Conservation (phyloP, 2,329 filamentous ascomycete genomes). For the Sporothrix luriei region DNA sequence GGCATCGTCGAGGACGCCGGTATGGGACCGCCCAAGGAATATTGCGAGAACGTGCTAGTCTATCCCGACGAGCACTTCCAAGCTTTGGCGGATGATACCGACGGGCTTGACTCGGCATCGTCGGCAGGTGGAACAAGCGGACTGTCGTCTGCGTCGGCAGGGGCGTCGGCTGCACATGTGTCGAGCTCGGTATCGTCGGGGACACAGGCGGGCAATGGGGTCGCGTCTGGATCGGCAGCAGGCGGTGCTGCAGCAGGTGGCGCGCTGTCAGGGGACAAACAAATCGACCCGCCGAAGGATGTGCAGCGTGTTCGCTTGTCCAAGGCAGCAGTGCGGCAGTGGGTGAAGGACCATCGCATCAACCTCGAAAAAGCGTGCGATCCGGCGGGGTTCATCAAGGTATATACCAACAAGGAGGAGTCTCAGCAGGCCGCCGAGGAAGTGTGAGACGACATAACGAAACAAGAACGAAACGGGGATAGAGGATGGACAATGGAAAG, state of each 20-base stretch:
- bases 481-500: neutral
- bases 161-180: neutral
- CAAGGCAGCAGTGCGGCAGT: conserved; percentile 63
- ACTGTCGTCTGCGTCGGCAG: conserved; percentile 32
- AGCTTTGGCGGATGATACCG: neutral
- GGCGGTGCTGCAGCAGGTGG: neutral
- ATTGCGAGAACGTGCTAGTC: conserved; percentile 28
- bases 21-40: conserved; percentile 46
- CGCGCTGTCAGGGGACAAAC: neutral
- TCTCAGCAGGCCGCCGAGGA: conserved; percentile 45
- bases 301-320: conserved; percentile 56
- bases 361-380: conserved; percentile 69
- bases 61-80: neutral
- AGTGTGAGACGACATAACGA: conserved; percentile 34
- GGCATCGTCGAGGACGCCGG: conserved; percentile 64
- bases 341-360: conserved; percentile 65
- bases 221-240: neutral
- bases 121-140: conserved; percentile 5
- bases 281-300: conserved; percentile 38
- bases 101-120: neutral
- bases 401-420: conserved; percentile 57
- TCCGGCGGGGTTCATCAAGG: conserved; percentile 71
- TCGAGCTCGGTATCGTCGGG: neutral
- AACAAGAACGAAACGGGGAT: neutral
- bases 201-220: neutral